Conservation (phyloP, 2,329 filamentous ascomycete species). For the Sarocladiaceae sp. region DNA sequence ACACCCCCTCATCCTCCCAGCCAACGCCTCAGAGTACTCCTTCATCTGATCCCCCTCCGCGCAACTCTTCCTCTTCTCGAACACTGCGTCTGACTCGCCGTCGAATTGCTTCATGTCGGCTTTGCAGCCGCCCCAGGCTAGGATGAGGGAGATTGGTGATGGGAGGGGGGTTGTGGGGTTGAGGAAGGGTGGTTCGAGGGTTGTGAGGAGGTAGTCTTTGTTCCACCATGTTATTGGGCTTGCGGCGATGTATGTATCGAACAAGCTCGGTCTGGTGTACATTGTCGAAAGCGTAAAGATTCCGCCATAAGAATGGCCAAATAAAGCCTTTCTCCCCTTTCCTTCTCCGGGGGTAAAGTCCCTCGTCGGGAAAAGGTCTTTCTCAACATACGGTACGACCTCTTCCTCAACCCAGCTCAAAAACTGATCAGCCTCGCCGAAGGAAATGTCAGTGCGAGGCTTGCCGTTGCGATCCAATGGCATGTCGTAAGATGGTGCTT, state of each 20-base stretch:
- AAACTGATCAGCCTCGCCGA: slow-evolving; percentile 40
- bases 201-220: slow-evolving; percentile 32
- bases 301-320: slow-evolving; percentile 46
- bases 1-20: slow-evolving; percentile 15
- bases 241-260: slow-evolving; percentile 39
- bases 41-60: slow-evolving; percentile 17
- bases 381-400: slow-evolving; percentile 29
- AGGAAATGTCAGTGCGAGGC: slow-evolving; percentile 20
- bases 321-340: slow-evolving; percentile 40
- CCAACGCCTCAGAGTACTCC: slow-evolving; percentile 13
- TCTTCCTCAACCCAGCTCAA: slow-evolving; percentile 36
- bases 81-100: slow-evolving; percentile 25
- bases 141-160: slow-evolving; percentile 25
- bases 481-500: slow-evolving; percentile 20
- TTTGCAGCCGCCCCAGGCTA: slow-evolving; percentile 27
- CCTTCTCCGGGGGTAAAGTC: slow-evolving; percentile 10
- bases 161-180: slow-evolving; percentile 10
- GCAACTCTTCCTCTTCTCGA: slow-evolving; percentile 20
- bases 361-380: slow-evolving; percentile 26
- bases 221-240: slow-evolving; percentile 47
- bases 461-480: slow-evolving; percentile 20
- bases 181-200: slow-evolving; percentile 23
- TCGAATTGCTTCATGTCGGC: slow-evolving; percentile 22
- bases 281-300: slow-evolving; percentile 42
- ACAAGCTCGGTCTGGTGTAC: slow-evolving; percentile 33